phyloP scores from a whole-genome alignment of 768 basidiomycete genomes.

The Termitomyces sp. region DNA sequence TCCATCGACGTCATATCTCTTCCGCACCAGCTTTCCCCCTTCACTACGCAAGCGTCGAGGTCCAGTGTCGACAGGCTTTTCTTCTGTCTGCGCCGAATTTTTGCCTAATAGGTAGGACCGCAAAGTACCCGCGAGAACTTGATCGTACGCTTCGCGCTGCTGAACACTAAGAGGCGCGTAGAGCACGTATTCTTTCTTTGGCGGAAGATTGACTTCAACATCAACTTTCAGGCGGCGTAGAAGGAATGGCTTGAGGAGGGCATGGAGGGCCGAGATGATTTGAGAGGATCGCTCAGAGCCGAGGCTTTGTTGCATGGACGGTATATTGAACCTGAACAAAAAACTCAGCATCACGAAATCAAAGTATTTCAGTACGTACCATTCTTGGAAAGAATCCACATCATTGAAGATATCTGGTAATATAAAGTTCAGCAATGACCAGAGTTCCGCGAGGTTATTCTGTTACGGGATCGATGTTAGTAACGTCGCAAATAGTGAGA shows the following conservation, averaged over 20 bases:
- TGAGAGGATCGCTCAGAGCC: conserved; percentile 52
- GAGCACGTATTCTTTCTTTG: conserved; percentile 91
- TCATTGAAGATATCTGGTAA: conserved; percentile 92
- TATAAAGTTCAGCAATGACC: conserved; percentile 94
- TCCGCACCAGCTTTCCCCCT: conserved; percentile 27
- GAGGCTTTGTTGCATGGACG: conserved; percentile 51
- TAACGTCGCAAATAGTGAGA: neutral
- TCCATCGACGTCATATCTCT: conserved; percentile 50
- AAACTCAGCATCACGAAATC: neutral
- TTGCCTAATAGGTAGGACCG: conserved; percentile 53
- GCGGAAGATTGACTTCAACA: conserved; percentile 74
- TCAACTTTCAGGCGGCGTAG: conserved; percentile 88
- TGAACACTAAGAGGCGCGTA: conserved; percentile 82
- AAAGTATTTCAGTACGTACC: conserved; percentile 36
- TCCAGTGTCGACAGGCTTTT: conserved; percentile 13
- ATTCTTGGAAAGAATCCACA: conserved; percentile 84
- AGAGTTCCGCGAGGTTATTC: conserved; percentile 94
- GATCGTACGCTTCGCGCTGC: conserved; percentile 84
- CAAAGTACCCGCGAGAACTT: conserved; percentile 65
- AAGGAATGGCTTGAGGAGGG: conserved; percentile 93
- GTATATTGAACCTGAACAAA: conserved; percentile 60
- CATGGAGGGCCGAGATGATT: conserved; percentile 76
- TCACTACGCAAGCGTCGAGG: conserved; percentile 27
- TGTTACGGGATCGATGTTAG: conserved; percentile 25
- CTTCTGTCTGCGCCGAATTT: conserved; percentile 18